These are phyloP conservation scores for Parascedosporium putredinis DNA, from an alignment of 2,329 filamentous ascomycete species.

Conservation along the genomic window DNA sequence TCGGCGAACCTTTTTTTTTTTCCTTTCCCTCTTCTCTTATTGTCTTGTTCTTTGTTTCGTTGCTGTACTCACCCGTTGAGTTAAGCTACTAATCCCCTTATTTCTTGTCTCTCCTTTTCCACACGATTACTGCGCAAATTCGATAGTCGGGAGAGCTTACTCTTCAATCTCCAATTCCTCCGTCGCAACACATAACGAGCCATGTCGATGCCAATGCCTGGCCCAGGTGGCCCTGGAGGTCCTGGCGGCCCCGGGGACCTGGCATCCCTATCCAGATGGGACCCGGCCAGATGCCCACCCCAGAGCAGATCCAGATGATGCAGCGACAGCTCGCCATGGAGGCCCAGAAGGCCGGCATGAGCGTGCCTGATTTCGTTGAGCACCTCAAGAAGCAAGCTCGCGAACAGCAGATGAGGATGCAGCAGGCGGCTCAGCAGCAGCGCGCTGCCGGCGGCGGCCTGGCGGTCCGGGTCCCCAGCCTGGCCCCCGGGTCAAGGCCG, in stretches of 20 bases:
- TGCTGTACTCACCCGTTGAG: neutral
- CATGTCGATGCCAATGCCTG: slow-evolving; percentile 14
- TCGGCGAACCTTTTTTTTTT: neutral
- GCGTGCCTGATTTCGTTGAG: slow-evolving; percentile 73
- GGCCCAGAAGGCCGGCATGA: slow-evolving; percentile 75
- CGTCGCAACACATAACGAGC: neutral
- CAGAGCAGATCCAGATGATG: slow-evolving; percentile 77
- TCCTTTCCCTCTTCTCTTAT: neutral
- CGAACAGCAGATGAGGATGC: slow-evolving; percentile 36
- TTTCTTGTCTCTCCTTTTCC: neutral
- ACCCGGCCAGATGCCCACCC: slow-evolving; percentile 49
- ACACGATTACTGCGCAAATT: no score
- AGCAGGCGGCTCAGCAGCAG: slow-evolving; percentile 34
- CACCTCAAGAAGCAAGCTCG: slow-evolving; percentile 49
- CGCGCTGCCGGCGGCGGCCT: slow-evolving; percentile 18
- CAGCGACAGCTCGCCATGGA: slow-evolving; percentile 74
- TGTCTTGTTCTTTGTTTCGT: neutral
- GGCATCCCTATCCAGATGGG: slow-evolving; percentile 23
- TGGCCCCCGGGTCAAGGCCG: slow-evolving; percentile 18
- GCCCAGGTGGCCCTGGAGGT: slow-evolving; percentile 16
- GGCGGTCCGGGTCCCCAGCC: slow-evolving; percentile 19
- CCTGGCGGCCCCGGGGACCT: slow-evolving; percentile 4
- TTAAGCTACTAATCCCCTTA: neutral
- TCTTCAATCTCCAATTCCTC: neutral
- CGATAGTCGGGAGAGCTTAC: neutral